Evolutionary conservation across 2,329 filamentous ascomycete genomes (phyloP).

Genomic region (Fusarium subglutinans): DNA sequence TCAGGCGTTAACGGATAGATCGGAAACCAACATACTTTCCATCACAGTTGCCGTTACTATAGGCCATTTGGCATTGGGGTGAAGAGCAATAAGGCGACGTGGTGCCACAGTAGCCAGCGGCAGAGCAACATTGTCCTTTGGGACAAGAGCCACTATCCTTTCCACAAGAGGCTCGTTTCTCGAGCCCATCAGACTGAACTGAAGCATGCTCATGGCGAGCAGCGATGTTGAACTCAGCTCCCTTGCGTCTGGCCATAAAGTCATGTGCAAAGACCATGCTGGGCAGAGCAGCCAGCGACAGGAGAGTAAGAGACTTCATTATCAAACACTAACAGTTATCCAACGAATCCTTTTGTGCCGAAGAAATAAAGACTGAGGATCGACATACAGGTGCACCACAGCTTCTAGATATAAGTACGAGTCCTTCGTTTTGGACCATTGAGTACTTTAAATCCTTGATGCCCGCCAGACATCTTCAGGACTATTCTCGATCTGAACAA

Average conservation of each 20-base stretch:
- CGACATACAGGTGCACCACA: background rate
- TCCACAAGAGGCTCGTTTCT: constrained; percentile 40
- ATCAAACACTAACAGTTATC: background rate
- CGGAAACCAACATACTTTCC: constrained; percentile 43
- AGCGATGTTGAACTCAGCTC: constrained; percentile 12
- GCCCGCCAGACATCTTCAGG: too few species aligned
- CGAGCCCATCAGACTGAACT: background rate
- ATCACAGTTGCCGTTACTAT: constrained; percentile 48
- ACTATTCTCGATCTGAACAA: background rate
- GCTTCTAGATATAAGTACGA: background rate
- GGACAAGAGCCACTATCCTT: constrained; percentile 44
- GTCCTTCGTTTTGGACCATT: too few species aligned
- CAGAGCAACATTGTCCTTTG: constrained; percentile 47
- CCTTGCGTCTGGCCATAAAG: constrained; percentile 6
- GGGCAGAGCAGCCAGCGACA: background rate
- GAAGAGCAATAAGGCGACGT: constrained; percentile 45
- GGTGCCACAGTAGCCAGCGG: constrained; percentile 48
- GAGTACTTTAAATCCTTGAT: background rate
- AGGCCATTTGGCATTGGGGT: constrained; percentile 49
- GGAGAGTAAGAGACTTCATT: constrained; percentile 5
- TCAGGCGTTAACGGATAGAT: rapidly evolving
- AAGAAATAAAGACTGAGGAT: background rate
- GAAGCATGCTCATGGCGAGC: background rate
- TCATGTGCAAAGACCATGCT: background rate
- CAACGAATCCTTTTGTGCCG: background rate